A percentile compares a stretch with the other conserved stretches of the same genome.
Evolutionary conservation across 2,329 filamentous ascomycete species (phyloP).

Genomic region (Colletotrichum sp.): DNA sequence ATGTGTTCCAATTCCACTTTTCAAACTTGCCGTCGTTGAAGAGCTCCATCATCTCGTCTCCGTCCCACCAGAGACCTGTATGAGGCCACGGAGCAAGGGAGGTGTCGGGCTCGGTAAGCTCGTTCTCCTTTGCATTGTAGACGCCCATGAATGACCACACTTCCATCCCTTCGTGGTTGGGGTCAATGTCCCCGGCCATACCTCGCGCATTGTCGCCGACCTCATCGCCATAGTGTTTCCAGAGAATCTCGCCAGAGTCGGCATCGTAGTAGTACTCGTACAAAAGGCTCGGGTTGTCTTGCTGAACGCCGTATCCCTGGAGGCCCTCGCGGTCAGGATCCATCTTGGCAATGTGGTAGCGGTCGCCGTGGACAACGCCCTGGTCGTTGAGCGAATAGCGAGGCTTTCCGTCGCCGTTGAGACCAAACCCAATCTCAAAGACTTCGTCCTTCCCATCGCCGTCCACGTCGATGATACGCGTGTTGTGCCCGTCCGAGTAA

Average conservation of each 20-base stretch:
- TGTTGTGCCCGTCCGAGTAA: conserved; percentile 26
- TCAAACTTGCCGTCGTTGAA: conserved; percentile 27
- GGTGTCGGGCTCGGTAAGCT: not conserved
- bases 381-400: conserved; percentile 22
- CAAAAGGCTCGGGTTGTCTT: conserved; percentile 19
- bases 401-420: conserved; percentile 24
- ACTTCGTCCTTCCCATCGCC: conserved; percentile 24
- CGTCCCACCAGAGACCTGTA: conserved; percentile 19
- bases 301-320: conserved; percentile 26
- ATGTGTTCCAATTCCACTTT: conserved; percentile 21
- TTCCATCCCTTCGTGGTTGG: conserved; percentile 23
- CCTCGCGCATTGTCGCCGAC: not conserved
- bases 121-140: conserved; percentile 21
- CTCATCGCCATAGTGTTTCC: conserved; percentile 19
- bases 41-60: conserved; percentile 24
- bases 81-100: conserved; percentile 7
- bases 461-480: conserved; percentile 25
- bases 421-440: conserved; percentile 25
- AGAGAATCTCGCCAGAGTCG: conserved; percentile 17
- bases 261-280: conserved; percentile 29
- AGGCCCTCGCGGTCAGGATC: conserved; percentile 22
- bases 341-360: conserved; percentile 27
- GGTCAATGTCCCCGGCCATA: conserved; percentile 26
- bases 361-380: conserved; percentile 25
- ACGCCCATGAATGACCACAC: conserved; percentile 25